Conservation (phyloP, 2,329 filamentous ascomycete genomes). For the Eurotiales sp. region DNA sequence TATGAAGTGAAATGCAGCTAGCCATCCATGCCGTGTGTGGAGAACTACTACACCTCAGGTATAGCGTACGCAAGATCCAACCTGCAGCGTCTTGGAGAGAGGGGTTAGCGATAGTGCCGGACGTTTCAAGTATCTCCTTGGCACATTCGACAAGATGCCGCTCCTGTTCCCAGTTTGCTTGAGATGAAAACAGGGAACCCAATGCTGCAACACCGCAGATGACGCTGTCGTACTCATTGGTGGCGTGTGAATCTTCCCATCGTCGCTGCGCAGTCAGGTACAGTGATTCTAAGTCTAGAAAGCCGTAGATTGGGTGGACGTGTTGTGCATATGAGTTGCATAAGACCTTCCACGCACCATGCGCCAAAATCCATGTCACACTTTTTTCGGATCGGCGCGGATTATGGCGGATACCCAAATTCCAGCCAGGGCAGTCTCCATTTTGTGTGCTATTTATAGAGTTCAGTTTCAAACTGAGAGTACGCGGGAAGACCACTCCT, state of each 20-base stretch:
- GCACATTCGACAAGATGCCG: constrained; percentile 46
- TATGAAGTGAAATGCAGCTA: constrained; percentile 51
- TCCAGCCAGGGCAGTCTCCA: constrained; percentile 55
- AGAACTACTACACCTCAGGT: constrained; percentile 4
- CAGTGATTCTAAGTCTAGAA: constrained; percentile 32
- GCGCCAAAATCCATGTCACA: constrained; percentile 46
- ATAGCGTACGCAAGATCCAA: constrained; percentile 11
- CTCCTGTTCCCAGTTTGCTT: constrained; percentile 40
- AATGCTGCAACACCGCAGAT: constrained; percentile 52
- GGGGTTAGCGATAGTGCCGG: constrained; percentile 3
- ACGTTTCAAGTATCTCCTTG: constrained; percentile 40
- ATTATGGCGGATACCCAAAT: constrained; percentile 34
- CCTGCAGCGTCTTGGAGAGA: constrained; percentile 4
- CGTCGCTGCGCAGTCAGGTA: constrained; percentile 21
- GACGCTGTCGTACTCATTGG: constrained; percentile 42
- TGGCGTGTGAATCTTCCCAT: constrained; percentile 21
- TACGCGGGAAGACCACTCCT: constrained; percentile 51
- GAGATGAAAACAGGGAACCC: constrained; percentile 49
- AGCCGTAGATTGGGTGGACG: constrained; percentile 51
- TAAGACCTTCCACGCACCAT: constrained; percentile 44
- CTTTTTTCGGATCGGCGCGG: constrained; percentile 16
- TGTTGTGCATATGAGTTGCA: constrained; percentile 49
- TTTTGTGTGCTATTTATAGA: constrained; percentile 47
- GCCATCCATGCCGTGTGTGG: constrained; percentile 41
- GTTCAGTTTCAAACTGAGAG: constrained; percentile 51